These are phyloP conservation scores for Erysimum cheiranthoides DNA, from an alignment of 345 rosid genomes.

Conservation along the genomic window DNA sequence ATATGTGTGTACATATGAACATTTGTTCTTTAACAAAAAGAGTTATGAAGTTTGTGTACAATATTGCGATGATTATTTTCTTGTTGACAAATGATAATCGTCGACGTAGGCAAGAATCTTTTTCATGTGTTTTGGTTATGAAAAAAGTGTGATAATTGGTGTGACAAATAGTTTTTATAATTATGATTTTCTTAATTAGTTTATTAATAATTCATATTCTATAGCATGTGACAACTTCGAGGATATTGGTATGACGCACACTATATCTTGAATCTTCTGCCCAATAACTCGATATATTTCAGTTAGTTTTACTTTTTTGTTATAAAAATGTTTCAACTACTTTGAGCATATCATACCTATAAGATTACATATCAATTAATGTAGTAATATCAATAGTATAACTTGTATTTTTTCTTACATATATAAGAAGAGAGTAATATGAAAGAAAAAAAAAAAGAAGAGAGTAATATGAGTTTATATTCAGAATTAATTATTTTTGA, in stretches of 20 bases:
- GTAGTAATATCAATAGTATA: neutral
- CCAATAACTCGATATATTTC: conserved; percentile 31
- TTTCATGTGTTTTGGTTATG: conserved; percentile 10
- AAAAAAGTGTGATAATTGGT: conserved; percentile 29
- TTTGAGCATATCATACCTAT: conserved; percentile 18
- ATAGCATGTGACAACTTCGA: conserved; percentile 35
- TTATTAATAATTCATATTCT: conserved; percentile 9
- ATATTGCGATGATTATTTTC: conserved; percentile 10
- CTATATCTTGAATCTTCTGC: conserved; percentile 32
- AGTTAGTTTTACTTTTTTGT: conserved; percentile 18
- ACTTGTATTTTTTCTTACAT: neutral
- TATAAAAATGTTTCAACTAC: conserved; percentile 22
- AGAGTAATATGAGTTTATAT: neutral
- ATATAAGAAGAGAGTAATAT: neutral
- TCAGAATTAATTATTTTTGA: neutral
- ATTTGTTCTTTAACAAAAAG: neutral
- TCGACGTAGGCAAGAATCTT: conserved; percentile 29
- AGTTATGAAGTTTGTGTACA: neutral
- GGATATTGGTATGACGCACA: conserved; percentile 38
- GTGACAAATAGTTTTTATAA: conserved; percentile 31
- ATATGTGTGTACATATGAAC: neutral
- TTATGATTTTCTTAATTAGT: conserved; percentile 19
- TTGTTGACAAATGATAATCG: conserved; percentile 23
- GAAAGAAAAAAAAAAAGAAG: too few relatives aligned
- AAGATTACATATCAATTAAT: conserved; percentile 19